Percentiles rank a stretch among this genome's conserved stretches.
These are phyloP conservation scores for Paraphoma sp. DNA, from an alignment of 2,329 filamentous ascomycete genomes.

Conservation along the genomic window DNA sequence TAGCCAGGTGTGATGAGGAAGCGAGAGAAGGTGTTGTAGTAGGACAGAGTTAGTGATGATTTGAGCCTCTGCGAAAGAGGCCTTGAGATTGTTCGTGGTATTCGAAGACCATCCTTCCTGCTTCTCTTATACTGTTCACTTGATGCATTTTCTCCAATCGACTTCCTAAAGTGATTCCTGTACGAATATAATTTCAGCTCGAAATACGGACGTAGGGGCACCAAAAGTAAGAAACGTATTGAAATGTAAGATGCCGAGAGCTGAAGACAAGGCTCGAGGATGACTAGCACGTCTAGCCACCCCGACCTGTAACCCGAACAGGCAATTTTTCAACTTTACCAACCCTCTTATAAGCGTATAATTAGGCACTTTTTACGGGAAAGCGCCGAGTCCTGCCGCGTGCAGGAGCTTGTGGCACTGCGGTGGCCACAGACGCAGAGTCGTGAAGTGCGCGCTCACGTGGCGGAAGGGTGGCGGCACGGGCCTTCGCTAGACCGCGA, in stretches of 20 bases:
- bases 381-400: too few species aligned
- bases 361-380: background rate
- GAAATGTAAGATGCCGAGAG: slow-evolving; percentile 1
- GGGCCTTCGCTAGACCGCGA: slow-evolving; percentile 6
- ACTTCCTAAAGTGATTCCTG: background rate
- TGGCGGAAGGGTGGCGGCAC: slow-evolving; percentile 3
- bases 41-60: too few species aligned
- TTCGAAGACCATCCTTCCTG: background rate
- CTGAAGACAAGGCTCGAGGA: background rate
- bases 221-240: background rate
- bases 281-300: background rate
- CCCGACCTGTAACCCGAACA: background rate
- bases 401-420: too few species aligned
- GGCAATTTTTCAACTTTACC: background rate
- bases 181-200: background rate
- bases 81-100: background rate
- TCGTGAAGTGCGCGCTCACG: slow-evolving; percentile 15
- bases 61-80: too few species aligned
- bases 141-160: background rate
- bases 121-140: background rate
- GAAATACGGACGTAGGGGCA: background rate
- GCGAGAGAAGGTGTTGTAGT: too few species aligned
- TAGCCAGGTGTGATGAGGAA: background rate
- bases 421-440: too few species aligned
- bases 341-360: too few species aligned